Percentiles rank a stretch among this genome's conserved stretches.
Conservation (phyloP, 192 early-diverging fungal species). For the Bifiguratus adelaidae region DNA sequence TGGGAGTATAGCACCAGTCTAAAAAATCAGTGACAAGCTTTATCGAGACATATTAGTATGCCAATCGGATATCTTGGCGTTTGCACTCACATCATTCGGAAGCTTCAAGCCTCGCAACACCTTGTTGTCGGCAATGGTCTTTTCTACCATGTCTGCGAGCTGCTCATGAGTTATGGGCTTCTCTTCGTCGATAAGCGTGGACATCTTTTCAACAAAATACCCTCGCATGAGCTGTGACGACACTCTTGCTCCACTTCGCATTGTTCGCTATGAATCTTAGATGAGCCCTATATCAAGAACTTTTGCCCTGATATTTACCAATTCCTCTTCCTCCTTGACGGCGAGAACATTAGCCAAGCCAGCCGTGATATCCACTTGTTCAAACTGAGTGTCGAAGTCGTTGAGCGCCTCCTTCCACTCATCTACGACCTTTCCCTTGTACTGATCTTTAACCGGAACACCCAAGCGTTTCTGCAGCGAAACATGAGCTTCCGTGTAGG, state of each 20-base stretch:
- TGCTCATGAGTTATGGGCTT: constrained; percentile 78
- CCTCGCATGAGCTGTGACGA: constrained; percentile 73
- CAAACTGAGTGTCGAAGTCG: constrained; percentile 31
- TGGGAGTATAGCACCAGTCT: constrained; percentile 90
- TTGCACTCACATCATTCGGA: constrained; percentile 51
- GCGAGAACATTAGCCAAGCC: constrained; percentile 66
- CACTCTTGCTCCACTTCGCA: constrained; percentile 60
- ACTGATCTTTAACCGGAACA: constrained; percentile 65
- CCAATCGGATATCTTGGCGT: too few relatives aligned
- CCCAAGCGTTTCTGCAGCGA: constrained; percentile 53
- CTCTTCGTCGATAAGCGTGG: constrained; percentile 76
- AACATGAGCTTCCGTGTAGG: background rate
- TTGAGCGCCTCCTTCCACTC: constrained; percentile 69
- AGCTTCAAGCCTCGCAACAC: constrained; percentile 54
- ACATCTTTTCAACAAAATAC: constrained; percentile 81
- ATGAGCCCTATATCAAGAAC: background rate
- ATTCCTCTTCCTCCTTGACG: constrained; percentile 86
- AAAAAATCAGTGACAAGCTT: constrained; percentile 51
- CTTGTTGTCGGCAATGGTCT: constrained; percentile 54
- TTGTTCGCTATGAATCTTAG: constrained; percentile 40
- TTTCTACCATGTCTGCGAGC: constrained; percentile 64
- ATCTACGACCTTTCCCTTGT: constrained; percentile 59
- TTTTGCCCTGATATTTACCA: constrained; percentile 50
- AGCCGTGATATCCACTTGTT: constrained; percentile 59
- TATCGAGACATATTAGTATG: background rate